Evolutionary conservation across 495 filamentous ascomycete species (phyloP).

Genomic region (Elasticomyces elasticus): DNA sequence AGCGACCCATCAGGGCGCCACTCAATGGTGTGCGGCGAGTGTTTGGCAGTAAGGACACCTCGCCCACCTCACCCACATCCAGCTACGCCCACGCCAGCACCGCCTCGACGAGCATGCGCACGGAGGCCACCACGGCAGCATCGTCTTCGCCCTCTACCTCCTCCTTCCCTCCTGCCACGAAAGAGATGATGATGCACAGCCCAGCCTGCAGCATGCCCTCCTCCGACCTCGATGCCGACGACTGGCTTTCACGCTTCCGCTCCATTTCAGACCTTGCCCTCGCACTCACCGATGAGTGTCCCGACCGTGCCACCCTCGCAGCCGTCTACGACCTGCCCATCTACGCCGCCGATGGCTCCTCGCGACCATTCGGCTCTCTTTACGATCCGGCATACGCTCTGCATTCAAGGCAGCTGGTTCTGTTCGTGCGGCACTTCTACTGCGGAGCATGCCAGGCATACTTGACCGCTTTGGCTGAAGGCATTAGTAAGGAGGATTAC

Average conservation of each 20-base stretch:
- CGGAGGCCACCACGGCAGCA: background rate
- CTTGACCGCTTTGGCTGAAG: conserved; percentile 11
- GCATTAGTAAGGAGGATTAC: conserved; percentile 55
- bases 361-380: conserved; percentile 55
- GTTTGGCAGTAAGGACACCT: conserved; percentile 3
- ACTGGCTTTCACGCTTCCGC: conserved; percentile 14
- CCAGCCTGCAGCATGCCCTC: background rate
- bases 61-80: conserved; percentile 9
- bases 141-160: background rate
- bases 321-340: conserved; percentile 42
- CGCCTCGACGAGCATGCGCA: background rate
- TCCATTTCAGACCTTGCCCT: conserved; percentile 7
- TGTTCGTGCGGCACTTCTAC: conserved; percentile 86
- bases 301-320: conserved; percentile 18
- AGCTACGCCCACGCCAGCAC: conserved; percentile 2
- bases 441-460: conserved; percentile 57
- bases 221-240: conserved; percentile 6
- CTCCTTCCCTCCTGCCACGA: background rate
- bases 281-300: conserved; percentile 9
- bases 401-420: conserved; percentile 48
- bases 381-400: conserved; percentile 46
- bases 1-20: conserved; percentile 9
- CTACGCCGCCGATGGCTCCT: conserved; percentile 53
- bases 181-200: background rate
- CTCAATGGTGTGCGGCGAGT: background rate